Conservation (phyloP, 2,329 filamentous ascomycete species). For the Volutella citrinella region DNA sequence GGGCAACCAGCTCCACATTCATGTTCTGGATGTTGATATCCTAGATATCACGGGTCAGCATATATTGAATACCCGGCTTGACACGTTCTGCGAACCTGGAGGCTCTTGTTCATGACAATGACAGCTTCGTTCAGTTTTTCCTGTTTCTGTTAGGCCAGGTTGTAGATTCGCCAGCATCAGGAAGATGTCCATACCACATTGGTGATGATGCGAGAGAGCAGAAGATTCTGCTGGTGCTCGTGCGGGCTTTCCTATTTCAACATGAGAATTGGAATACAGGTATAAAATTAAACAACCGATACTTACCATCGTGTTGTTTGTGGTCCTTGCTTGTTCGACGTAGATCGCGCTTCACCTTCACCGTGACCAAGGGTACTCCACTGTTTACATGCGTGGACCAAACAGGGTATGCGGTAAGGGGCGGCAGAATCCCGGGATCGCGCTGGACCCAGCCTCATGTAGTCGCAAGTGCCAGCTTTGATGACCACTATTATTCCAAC, state of each 20-base stretch:
- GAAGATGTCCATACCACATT: constrained; percentile 72
- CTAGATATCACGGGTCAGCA: too few relatives aligned
- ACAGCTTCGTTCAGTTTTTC: constrained; percentile 97
- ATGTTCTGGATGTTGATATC: constrained; percentile 99
- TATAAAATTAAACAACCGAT: neutral
- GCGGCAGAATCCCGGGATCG: constrained; percentile 33
- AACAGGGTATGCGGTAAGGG: constrained; percentile 32
- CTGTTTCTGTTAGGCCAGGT: constrained; percentile 42
- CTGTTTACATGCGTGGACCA: too few relatives aligned
- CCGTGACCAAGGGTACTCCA: neutral
- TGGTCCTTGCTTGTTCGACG: neutral
- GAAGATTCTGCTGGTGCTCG: constrained; percentile 92
- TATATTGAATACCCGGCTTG: too few relatives aligned
- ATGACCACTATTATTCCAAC: too few relatives aligned
- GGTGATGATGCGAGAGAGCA: constrained; percentile 92
- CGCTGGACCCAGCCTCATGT: too few relatives aligned
- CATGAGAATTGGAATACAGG: neutral
- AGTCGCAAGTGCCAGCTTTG: too few relatives aligned
- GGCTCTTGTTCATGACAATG: constrained; percentile 85
- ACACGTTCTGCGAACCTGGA: constrained; percentile 74
- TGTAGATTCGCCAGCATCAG: neutral
- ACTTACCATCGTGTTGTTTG: constrained; percentile 9
- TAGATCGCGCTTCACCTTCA: constrained; percentile 1
- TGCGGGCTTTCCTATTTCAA: constrained; percentile 79
- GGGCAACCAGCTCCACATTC: constrained; percentile 95